Evolutionary conservation across 208 protist species (phyloP).

Genomic region (Novymonas esmeraldas): DNA sequence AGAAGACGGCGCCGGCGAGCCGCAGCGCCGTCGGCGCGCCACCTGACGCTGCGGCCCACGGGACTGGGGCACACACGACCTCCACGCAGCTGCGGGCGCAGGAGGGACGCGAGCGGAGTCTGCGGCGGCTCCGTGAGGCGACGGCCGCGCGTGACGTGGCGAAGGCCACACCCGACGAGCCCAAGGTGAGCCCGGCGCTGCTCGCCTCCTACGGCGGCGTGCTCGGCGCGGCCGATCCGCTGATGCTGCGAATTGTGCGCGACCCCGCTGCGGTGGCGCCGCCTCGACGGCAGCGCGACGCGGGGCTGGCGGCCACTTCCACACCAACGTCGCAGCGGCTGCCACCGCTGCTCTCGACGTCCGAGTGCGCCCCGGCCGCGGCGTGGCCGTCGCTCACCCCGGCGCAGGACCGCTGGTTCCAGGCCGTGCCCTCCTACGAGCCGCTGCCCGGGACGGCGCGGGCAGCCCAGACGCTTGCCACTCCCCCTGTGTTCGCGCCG

Average conservation of each 20-base stretch:
- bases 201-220: constrained; percentile 50
- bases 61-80: neutral
- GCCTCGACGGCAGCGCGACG: neutral
- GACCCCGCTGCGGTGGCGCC: constrained; percentile 24
- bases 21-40: neutral
- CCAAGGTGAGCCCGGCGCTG: constrained; percentile 29
- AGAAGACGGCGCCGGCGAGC: neutral
- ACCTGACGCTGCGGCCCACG: neutral
- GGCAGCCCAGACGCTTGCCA: constrained; percentile 31
- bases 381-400: constrained; percentile 27
- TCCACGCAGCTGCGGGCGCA: neutral
- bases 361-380: neutral
- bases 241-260: constrained; percentile 54
- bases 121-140: constrained; percentile 4
- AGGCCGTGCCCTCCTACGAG: constrained; percentile 69
- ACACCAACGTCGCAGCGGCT: neutral
- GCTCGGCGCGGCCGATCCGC: constrained; percentile 42
- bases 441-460: constrained; percentile 75
- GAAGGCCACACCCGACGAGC: constrained; percentile 1
- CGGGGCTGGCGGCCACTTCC: neutral
- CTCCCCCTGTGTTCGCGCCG: constrained; percentile 39
- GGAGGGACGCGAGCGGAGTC: constrained; percentile 1
- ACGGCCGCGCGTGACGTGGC: neutral
- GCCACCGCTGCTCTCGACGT: neutral
- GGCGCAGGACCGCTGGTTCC: constrained; percentile 65